Percentiles rank a stretch among this genome's conserved stretches.
These are phyloP conservation scores for Novymonas esmeraldas DNA, from an alignment of 208 protist genomes.

Conservation along the genomic window DNA sequence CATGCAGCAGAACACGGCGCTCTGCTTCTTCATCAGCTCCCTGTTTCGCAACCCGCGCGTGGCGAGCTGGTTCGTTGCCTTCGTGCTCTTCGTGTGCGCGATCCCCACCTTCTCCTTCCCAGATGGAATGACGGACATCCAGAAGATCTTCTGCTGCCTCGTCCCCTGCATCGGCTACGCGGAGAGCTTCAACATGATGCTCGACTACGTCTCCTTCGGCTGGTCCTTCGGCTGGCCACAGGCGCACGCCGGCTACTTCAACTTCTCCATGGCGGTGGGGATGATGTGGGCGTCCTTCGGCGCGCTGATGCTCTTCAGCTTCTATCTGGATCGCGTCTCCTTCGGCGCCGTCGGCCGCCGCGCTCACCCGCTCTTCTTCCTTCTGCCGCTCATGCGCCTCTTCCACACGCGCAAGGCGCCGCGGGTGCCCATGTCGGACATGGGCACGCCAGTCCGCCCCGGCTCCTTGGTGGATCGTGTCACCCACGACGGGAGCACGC, in stretches of 20 bases:
- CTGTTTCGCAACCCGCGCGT: slow-evolving; percentile 82
- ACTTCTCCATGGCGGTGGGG: slow-evolving; percentile 51
- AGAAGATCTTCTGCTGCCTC: slow-evolving; percentile 51
- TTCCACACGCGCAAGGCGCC: slow-evolving; percentile 37
- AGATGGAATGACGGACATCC: slow-evolving; percentile 40
- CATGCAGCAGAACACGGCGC: slow-evolving; percentile 68
- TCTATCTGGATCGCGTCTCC: slow-evolving; percentile 87
- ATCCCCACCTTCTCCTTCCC: slow-evolving; percentile 78
- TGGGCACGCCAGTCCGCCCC: slow-evolving; percentile 26
- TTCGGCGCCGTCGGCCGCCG: slow-evolving; percentile 61
- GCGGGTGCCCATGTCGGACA: slow-evolving; percentile 37
- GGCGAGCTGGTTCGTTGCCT: slow-evolving; percentile 58
- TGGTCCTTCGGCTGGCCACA: slow-evolving; percentile 46
- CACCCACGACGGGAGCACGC: slow-evolving; percentile 4
- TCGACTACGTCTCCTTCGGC: slow-evolving; percentile 52
- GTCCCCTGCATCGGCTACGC: slow-evolving; percentile 70
- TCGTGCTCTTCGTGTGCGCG: slow-evolving; percentile 70
- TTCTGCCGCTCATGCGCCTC: slow-evolving; percentile 43
- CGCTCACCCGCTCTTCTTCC: slow-evolving; percentile 76
- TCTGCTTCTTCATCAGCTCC: slow-evolving; percentile 71
- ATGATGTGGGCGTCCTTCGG: slow-evolving; percentile 82
- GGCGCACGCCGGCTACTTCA: slow-evolving; percentile 44
- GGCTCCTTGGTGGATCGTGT: slow-evolving; percentile 23
- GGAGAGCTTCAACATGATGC: slow-evolving; percentile 50
- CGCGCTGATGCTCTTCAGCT: slow-evolving; percentile 69